Conservation (phyloP, 441 rosid species). For the Manihot esculenta region DNA sequence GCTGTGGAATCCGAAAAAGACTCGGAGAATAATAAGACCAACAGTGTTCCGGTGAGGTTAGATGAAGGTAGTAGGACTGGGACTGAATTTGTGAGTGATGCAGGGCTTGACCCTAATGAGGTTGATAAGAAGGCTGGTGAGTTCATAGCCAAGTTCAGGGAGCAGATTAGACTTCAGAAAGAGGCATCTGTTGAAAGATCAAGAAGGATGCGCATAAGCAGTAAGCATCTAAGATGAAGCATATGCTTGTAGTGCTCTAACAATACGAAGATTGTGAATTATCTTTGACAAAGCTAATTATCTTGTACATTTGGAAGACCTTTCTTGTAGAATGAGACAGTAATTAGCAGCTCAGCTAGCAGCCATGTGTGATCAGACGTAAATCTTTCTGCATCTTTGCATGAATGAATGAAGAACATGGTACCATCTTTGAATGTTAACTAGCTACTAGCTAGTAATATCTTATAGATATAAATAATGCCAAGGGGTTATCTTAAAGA, state of each 20-base stretch:
- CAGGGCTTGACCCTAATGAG: conserved; percentile 48
- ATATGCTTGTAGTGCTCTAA: conserved; percentile 6
- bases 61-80: conserved; percentile 27
- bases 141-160: conserved; percentile 85
- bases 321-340: no score
- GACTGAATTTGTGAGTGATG: conserved; percentile 34
- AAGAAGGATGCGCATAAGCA: conserved; percentile 31
- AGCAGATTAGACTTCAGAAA: conserved; percentile 86
- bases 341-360: no score
- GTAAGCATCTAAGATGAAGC: conserved; percentile 35
- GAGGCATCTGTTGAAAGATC: conserved; percentile 55
- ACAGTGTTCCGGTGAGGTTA: conserved; percentile 26
- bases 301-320: no score
- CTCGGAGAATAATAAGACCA: conserved; percentile 27
- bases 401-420: no score
- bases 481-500: no score
- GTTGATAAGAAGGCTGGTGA: conserved; percentile 93
- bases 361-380: no score
- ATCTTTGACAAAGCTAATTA: no score
- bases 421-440: no score
- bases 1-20: conserved; percentile 34
- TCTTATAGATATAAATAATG: no score
- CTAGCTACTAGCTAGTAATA: no score
- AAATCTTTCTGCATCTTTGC: no score
- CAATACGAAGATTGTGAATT: conserved; percentile 5